Evolutionary conservation across 257 asterid genomes (phyloP).

Genomic region (Gentiana macrophylla): DNA sequence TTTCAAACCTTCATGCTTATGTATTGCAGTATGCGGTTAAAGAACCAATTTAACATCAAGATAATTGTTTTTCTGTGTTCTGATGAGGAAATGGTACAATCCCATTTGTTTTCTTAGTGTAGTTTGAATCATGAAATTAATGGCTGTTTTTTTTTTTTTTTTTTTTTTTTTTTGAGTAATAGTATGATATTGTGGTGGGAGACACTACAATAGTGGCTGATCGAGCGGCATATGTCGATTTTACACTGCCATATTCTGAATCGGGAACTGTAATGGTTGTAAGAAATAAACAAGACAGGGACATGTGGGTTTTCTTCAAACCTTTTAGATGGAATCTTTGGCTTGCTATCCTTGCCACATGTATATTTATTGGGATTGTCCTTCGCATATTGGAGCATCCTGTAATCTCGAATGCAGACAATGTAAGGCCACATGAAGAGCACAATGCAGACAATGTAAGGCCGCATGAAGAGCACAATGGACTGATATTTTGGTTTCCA

Average conservation of each 20-base stretch:
- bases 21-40: too few species aligned
- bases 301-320: conserved; percentile 43
- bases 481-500: conserved; percentile 29
- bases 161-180: background rate
- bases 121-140: too few species aligned
- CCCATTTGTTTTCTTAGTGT: background rate
- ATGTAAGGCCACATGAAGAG: conserved; percentile 6
- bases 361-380: conserved; percentile 21
- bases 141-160: background rate
- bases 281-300: conserved; percentile 25
- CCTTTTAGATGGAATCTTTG: conserved; percentile 43
- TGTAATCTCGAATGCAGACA: background rate
- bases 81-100: background rate
- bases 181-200: conserved; percentile 45
- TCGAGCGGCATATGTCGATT: conserved; percentile 31
- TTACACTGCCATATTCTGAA: conserved; percentile 46
- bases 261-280: conserved; percentile 44
- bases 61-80: background rate
- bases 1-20: too few species aligned
- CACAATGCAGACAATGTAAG: conserved; percentile 3
- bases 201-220: conserved; percentile 44
- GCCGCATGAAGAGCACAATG: conserved; percentile 6
- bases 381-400: conserved; percentile 26
- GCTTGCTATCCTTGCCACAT: conserved; percentile 22
- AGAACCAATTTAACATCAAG: too few species aligned